phyloP scores from a whole-genome alignment of 2,329 filamentous ascomycete genomes.

The Aspergillus arachidicola region DNA sequence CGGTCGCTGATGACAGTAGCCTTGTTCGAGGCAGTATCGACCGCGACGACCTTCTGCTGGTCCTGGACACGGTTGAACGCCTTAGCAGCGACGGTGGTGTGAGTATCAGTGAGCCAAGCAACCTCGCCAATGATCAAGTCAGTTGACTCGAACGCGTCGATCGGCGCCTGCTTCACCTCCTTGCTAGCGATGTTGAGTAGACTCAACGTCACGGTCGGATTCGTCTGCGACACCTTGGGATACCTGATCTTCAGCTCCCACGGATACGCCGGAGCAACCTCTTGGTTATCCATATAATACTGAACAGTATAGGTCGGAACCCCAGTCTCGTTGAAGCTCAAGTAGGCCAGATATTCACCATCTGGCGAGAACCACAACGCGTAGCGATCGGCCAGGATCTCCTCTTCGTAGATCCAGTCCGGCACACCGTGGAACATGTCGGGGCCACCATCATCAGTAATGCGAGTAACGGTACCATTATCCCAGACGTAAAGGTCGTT shows the following conservation, averaged over 20 bases:
- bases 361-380: conserved; percentile 92
- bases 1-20: conserved; percentile 58
- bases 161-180: conserved; percentile 49
- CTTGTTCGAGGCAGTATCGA: conserved; percentile 54
- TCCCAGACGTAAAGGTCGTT: conserved; percentile 66
- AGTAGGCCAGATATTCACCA: conserved; percentile 80
- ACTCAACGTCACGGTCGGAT: conserved; percentile 65
- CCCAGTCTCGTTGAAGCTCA: conserved; percentile 79
- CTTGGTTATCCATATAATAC: conserved; percentile 65
- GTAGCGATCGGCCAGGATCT: conserved; percentile 73
- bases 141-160: conserved; percentile 61
- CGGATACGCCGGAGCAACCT: conserved; percentile 64
- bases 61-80: conserved; percentile 72
- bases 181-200: conserved; percentile 57
- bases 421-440: conserved; percentile 90
- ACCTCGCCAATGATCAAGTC: conserved; percentile 70
- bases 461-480: conserved; percentile 58
- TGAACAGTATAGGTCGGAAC: conserved; percentile 67
- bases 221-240: conserved; percentile 69
- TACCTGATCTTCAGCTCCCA: conserved; percentile 65
- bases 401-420: conserved; percentile 91
- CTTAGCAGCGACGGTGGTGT: conserved; percentile 64
- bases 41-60: conserved; percentile 62
- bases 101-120: conserved; percentile 65
- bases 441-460: conserved; percentile 80